Conservation (phyloP, 2,329 filamentous ascomycete species). For the Botrytis porri region DNA sequence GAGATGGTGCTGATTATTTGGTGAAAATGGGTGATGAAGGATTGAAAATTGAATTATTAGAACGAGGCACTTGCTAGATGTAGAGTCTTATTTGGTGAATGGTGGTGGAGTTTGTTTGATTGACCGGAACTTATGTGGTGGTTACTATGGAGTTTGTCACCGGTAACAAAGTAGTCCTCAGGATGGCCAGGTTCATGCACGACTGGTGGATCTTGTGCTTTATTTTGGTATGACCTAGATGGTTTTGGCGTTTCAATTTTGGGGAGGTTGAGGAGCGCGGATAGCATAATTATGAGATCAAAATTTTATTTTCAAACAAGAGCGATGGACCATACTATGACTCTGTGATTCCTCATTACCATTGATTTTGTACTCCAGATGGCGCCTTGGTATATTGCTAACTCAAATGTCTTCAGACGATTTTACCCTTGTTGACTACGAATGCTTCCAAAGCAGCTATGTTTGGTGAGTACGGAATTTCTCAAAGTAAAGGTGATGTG, state of each 20-base stretch:
- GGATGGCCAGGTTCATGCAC: not conserved
- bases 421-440: slow-evolving; percentile 88
- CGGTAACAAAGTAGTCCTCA: not conserved
- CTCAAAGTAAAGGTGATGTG: not conserved
- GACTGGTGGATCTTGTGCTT: not conserved
- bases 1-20: not conserved
- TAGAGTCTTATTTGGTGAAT: not conserved
- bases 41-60: too few species aligned
- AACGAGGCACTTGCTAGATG: not conserved
- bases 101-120: not conserved
- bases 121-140: not conserved
- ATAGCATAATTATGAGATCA: not conserved
- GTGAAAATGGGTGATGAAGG: too few species aligned
- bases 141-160: not conserved
- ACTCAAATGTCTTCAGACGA: slow-evolving; percentile 41
- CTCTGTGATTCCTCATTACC: slow-evolving; percentile 3
- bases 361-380: slow-evolving; percentile 17
- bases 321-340: not conserved
- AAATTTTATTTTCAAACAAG: not conserved
- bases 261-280: not conserved
- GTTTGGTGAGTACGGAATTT: slow-evolving; percentile 21
- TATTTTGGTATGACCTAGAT: not conserved
- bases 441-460: slow-evolving; percentile 78
- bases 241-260: not conserved
- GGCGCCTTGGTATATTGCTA: slow-evolving; percentile 16